Percentiles rank a stretch among this genome's conserved stretches.
Evolutionary conservation across 768 basidiomycete genomes (phyloP).

Genomic region (Mrakia hoshinonis): DNA sequence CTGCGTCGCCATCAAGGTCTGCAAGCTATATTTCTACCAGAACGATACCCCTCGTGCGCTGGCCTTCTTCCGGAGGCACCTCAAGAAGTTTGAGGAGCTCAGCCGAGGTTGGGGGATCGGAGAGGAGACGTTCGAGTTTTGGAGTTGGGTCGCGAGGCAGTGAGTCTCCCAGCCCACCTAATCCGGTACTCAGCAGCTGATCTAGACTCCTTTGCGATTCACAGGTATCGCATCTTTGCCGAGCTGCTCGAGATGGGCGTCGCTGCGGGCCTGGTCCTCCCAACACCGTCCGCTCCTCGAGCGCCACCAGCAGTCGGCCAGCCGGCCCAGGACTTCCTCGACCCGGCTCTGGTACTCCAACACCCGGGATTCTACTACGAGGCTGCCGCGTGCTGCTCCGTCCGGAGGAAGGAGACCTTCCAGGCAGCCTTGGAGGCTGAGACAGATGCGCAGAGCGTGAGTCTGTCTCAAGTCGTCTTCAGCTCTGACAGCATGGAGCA

Average conservation of each 20-base stretch:
- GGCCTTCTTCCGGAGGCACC: constrained; percentile 73
- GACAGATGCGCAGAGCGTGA: constrained; percentile 41
- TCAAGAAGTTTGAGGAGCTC: constrained; percentile 75
- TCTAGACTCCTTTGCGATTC: no score
- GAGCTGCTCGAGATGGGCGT: constrained; percentile 82
- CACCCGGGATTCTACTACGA: constrained; percentile 91
- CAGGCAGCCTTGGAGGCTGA: constrained; percentile 52
- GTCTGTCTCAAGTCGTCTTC: constrained; percentile 5
- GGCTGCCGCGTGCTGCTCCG: constrained; percentile 76
- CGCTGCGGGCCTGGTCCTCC: constrained; percentile 39
- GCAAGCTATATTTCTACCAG: constrained; percentile 84
- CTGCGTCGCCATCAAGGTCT: constrained; percentile 81
- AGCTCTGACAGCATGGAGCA: constrained; percentile 39
- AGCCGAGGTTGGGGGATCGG: constrained; percentile 88
- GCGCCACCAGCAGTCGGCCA: constrained; percentile 32
- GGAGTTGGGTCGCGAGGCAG: constrained; percentile 95
- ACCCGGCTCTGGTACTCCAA: constrained; percentile 73
- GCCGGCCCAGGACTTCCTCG: constrained; percentile 43
- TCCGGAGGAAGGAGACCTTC: constrained; percentile 63
- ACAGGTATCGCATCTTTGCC: constrained; percentile 76
- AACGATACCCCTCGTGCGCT: constrained; percentile 73
- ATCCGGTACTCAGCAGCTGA: not conserved
- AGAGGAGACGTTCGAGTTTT: constrained; percentile 91
- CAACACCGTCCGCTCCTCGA: constrained; percentile 33
- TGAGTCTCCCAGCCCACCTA: constrained; percentile 42